These are phyloP conservation scores for Pleoardoris graminearum DNA, from an alignment of 2,329 filamentous ascomycete species.

Conservation along the genomic window DNA sequence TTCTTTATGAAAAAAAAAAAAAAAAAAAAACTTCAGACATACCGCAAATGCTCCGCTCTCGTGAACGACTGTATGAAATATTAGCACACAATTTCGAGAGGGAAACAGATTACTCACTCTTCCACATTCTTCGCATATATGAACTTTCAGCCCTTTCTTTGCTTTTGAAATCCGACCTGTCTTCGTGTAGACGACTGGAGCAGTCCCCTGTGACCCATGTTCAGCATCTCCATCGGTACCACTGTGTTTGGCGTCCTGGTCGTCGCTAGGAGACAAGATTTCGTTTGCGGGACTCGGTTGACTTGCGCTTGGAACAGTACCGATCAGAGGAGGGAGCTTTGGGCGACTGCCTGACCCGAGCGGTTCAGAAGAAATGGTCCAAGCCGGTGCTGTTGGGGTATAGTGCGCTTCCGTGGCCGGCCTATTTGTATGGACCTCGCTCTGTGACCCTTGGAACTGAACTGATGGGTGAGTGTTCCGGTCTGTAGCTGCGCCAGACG, in stretches of 20 bases:
- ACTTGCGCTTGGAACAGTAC: background rate
- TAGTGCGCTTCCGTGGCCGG: background rate
- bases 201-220: conserved; percentile 3
- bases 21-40: background rate
- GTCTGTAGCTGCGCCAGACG: background rate
- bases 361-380: conserved; percentile 4
- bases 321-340: background rate
- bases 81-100: conserved; percentile 2
- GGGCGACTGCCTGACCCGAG: conserved; percentile 1
- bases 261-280: conserved; percentile 1
- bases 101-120: conserved; percentile 19
- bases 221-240: conserved; percentile 8
- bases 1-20: background rate
- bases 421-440: background rate
- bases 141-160: conserved; percentile 44
- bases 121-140: conserved; percentile 43
- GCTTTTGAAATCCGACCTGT: conserved; percentile 47
- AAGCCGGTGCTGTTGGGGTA: background rate
- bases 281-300: background rate
- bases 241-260: conserved; percentile 9
- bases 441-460: background rate
- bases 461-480: background rate
- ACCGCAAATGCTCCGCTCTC: conserved; percentile 47
- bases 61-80: conserved; percentile 41
- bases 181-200: conserved; percentile 38